Conservation (phyloP, 305 asterid species). For the Plantago lanceolata region DNA sequence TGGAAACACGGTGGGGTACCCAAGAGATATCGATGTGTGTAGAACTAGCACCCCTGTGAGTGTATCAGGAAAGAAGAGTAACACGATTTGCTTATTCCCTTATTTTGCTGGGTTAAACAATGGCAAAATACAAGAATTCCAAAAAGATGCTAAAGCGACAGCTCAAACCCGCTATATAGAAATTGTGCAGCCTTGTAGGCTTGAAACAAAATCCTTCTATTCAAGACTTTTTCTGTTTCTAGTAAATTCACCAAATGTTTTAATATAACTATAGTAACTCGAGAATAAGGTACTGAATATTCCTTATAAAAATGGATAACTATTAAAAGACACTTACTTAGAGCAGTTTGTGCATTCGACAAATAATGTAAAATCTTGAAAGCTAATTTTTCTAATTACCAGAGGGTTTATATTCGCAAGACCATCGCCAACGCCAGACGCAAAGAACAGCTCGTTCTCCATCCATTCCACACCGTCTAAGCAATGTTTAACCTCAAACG, state of each 20-base stretch:
- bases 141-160: too few species aligned
- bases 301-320: not conserved
- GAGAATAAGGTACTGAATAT: too few species aligned
- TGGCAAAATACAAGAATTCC: not conserved
- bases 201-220: slow-evolving; percentile 5
- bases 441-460: slow-evolving; percentile 69
- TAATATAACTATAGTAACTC: too few species aligned
- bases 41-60: too few species aligned
- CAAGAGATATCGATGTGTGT: too few species aligned
- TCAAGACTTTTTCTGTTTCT: slow-evolving; percentile 2
- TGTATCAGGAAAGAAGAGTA: too few species aligned
- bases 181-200: not conserved
- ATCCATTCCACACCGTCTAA: slow-evolving; percentile 31
- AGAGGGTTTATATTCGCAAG: slow-evolving; percentile 48
- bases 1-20: too few species aligned
- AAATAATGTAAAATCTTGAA: not conserved
- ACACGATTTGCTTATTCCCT: too few species aligned
- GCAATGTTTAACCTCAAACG: slow-evolving; percentile 49
- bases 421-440: slow-evolving; percentile 66
- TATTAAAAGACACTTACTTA: slow-evolving; percentile 6
- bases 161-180: too few species aligned
- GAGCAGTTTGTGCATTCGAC: not conserved
- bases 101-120: too few species aligned
- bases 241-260: not conserved
- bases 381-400: slow-evolving; percentile 40